These are phyloP conservation scores for Leccinellum luteum DNA, from an alignment of 768 basidiomycete species.

Conservation along the genomic window DNA sequence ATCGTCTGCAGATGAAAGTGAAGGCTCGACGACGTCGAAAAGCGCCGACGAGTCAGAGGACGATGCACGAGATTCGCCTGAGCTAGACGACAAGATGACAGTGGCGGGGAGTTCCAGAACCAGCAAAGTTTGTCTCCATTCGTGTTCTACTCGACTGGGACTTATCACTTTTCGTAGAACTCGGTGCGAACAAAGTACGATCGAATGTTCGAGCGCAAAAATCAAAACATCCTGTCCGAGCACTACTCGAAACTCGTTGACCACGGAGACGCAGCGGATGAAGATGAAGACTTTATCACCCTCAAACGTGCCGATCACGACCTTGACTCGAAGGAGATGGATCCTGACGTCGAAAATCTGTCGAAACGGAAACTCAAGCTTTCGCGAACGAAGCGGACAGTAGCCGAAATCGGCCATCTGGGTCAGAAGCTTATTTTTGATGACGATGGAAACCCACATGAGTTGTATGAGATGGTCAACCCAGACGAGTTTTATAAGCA, in stretches of 20 bases:
- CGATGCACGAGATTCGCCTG: constrained; percentile 3
- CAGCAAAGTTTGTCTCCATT: constrained; percentile 39
- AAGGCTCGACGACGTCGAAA: constrained; percentile 20
- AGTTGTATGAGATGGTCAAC: constrained; percentile 80
- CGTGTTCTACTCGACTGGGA: background rate
- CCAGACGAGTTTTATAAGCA: constrained; percentile 71
- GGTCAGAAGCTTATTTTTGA: constrained; percentile 85
- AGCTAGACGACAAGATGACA: background rate
- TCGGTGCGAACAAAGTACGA: constrained; percentile 90
- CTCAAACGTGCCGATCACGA: constrained; percentile 91
- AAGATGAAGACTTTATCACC: constrained; percentile 85
- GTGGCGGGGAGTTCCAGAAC: constrained; percentile 24
- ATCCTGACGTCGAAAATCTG: constrained; percentile 46
- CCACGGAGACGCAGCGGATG: constrained; percentile 47
- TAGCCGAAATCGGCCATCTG: constrained; percentile 56
- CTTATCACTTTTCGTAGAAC: constrained; percentile 24
- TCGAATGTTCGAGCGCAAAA: constrained; percentile 96
- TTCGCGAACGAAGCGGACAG: constrained; percentile 68
- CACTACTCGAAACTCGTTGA: constrained; percentile 90
- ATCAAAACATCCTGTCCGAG: constrained; percentile 86
- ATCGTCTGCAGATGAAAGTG: constrained; percentile 21
- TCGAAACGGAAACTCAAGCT: constrained; percentile 87
- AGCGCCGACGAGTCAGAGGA: constrained; percentile 27
- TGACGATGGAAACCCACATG: constrained; percentile 77
- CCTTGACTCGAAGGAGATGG: constrained; percentile 46